Evolutionary conservation across 202 grass and related monocot species (phyloP).

Genomic region (Saccharum hybrid): DNA sequence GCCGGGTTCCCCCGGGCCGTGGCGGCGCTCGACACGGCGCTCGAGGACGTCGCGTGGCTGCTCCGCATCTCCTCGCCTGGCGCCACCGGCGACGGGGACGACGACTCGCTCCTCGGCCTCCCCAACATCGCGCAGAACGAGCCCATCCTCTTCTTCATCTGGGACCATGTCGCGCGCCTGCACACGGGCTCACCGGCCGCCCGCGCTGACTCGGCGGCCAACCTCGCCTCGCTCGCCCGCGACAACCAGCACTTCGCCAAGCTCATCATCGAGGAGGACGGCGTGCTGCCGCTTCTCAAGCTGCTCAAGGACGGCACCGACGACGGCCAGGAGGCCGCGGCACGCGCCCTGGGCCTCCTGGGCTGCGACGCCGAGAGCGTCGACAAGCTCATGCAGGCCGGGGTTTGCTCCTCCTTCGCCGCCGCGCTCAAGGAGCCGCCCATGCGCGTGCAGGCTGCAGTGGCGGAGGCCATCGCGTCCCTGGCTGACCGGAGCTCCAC

Average conservation of each 20-base stretch:
- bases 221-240: conserved; percentile 71
- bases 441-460: conserved; percentile 64
- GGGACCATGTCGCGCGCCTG: conserved; percentile 75
- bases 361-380: conserved; percentile 67
- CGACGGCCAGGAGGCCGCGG: conserved; percentile 70
- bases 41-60: conserved; percentile 79
- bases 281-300: conserved; percentile 62
- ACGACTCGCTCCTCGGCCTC: conserved; percentile 60
- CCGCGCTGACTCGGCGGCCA: conserved; percentile 61
- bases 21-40: conserved; percentile 60
- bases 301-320: conserved; percentile 76
- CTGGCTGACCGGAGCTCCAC: conserved; percentile 50
- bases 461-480: conserved; percentile 63
- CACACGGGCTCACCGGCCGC: conserved; percentile 60
- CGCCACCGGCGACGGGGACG: conserved; percentile 47
- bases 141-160: conserved; percentile 81
- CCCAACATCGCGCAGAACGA: conserved; percentile 88
- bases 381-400: conserved; percentile 57
- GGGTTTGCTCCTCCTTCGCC: conserved; percentile 64
- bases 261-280: conserved; percentile 85
- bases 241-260: conserved; percentile 76
- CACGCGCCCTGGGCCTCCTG: conserved; percentile 63
- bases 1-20: conserved; percentile 53
- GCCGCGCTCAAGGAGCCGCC: conserved; percentile 69
- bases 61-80: conserved; percentile 68